Evolutionary conservation across 192 early-diverging fungal genomes (phyloP).

Genomic region (Rhizophagus clarus): DNA sequence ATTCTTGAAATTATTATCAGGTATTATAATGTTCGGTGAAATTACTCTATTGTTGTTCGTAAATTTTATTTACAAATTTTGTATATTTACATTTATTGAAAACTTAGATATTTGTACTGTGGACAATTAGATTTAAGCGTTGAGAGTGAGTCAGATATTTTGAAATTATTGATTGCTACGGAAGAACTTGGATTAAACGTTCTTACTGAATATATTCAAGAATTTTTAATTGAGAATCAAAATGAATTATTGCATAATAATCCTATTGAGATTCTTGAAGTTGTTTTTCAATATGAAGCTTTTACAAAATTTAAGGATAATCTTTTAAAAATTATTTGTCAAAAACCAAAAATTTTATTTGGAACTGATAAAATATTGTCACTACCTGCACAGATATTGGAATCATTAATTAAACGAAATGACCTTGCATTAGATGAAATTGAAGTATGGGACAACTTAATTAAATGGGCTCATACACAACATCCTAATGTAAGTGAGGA

Average conservation of each 20-base stretch:
- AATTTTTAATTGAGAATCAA: background rate
- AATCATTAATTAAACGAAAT: background rate
- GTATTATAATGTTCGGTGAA: no score
- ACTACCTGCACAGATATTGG: background rate
- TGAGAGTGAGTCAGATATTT: background rate
- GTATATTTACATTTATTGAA: no score
- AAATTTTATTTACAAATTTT: no score
- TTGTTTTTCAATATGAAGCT: background rate
- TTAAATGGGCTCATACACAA: background rate
- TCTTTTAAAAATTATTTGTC: no score
- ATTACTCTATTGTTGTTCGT: no score
- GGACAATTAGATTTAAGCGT: background rate
- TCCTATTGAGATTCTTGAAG: background rate
- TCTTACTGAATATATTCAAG: background rate
- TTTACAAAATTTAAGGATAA: no score
- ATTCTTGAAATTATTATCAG: no score
- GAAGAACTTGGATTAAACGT: background rate
- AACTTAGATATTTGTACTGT: background rate
- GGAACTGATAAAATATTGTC: background rate
- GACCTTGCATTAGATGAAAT: background rate
- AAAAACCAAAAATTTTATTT: background rate
- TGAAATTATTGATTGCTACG: background rate
- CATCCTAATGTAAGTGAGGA: background rate
- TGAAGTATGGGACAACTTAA: background rate
- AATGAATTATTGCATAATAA: no score